Conservation (phyloP, 2,329 filamentous ascomycete genomes). For the Pestalotiopsis fici region DNA sequence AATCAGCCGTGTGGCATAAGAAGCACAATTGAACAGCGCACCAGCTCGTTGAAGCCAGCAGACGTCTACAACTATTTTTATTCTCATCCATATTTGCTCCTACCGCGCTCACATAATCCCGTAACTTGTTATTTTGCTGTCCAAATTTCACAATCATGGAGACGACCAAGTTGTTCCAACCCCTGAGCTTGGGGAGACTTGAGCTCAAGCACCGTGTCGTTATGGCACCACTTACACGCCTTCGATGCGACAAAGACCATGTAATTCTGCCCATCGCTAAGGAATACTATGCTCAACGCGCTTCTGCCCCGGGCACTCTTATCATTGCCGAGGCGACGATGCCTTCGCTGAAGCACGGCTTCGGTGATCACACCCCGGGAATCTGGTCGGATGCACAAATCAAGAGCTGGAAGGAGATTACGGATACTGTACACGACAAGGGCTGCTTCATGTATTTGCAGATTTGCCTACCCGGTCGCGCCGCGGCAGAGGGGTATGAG, state of each 20-base stretch:
- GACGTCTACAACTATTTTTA: background rate
- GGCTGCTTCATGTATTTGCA: constrained; percentile 61
- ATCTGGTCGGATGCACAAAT: constrained; percentile 55
- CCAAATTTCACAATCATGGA: background rate
- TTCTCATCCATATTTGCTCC: background rate
- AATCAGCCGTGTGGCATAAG: background rate
- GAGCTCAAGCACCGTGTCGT: constrained; percentile 51
- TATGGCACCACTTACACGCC: constrained; percentile 52
- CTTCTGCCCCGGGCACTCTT: constrained; percentile 41
- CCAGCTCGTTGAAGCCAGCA: background rate
- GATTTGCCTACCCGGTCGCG: constrained; percentile 62
- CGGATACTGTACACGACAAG: constrained; percentile 58
- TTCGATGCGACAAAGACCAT: constrained; percentile 43
- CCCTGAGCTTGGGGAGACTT: constrained; percentile 44
- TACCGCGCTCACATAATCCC: background rate
- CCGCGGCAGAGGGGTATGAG: constrained; percentile 35
- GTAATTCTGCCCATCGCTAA: constrained; percentile 32
- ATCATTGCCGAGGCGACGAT: constrained; percentile 58
- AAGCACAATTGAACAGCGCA: background rate
- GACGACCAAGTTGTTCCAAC: constrained; percentile 36
- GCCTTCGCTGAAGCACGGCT: constrained; percentile 46
- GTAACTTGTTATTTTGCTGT: background rate
- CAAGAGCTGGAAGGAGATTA: constrained; percentile 55
- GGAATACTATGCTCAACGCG: constrained; percentile 45
- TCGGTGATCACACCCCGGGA: constrained; percentile 48